Base-by-base conservation (phyloP, 345 rosid species). In the Abelmoschus esculentus region DNA sequence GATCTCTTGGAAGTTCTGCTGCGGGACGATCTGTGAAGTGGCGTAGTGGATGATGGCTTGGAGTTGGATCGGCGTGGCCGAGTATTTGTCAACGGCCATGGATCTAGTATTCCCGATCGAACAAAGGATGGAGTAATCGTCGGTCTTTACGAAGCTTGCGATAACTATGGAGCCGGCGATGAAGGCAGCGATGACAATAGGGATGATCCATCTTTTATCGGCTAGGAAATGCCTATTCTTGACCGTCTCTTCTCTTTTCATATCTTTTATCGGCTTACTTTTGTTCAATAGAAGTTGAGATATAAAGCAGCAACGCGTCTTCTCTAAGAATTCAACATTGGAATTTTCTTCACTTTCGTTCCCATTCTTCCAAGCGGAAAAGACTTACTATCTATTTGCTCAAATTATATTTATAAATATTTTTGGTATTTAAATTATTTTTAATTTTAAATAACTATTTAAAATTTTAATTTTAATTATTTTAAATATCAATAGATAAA, bases 41-140 rank as follows among this genome's bases (percentile, higher is more conserved):
- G 95, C 95, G 40, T 89, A 89, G 64, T 89, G 95, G 80, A 89
- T 78, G 38, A 89, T 89, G 74, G 95, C 84, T 14, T 76, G 80
- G 44, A 89, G 87, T 53, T 89, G 91, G 28, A 84, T 65, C 29
- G 95, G 89, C 9, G 88, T 82, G 22, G 87, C 65, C 3, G 83
- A 38, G 77, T 78, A 81, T 12, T 80, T 84, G 1, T 74, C 74
- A 5, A 62, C 66, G 61, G 79, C 53, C 6, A 19, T n/a, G 4
- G 80, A 73, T 15, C 82, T 78, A 64, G 81, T 78, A 44, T 71
- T 62, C 9, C 55, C 53, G 8, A 70, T 38, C 13, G 72, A 38
- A 31, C 72, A 69, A 0, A 70, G 72, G n/a, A 70, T 13, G 36
- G 72, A 58, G 5, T 70, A 44, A 44, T 70, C 72, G 42, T 64